These are phyloP conservation scores for Vitis hybrid DNA, from an alignment of 177 flowering plant genomes.

Conservation along the genomic window DNA sequence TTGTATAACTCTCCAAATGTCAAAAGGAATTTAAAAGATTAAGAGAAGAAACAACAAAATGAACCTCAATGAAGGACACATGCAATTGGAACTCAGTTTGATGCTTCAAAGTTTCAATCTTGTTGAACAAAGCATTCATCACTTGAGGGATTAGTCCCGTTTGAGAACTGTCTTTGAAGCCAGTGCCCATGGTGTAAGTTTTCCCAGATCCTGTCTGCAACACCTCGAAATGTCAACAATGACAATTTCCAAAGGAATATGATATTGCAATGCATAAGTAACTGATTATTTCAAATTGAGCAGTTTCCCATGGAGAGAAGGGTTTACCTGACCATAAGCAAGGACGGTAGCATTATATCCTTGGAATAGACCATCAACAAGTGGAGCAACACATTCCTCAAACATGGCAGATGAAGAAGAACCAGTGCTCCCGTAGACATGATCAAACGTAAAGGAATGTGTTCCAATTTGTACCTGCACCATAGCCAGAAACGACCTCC, in stretches of 20 bases:
- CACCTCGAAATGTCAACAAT: conserved; percentile 22
- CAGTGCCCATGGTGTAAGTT: conserved; percentile 99
- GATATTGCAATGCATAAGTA: background rate
- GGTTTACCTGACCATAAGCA: conserved; percentile 96
- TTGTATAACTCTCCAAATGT: background rate
- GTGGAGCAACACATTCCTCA: conserved; percentile 89
- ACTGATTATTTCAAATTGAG: background rate
- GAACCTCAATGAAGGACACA: conserved; percentile 97
- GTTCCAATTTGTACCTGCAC: conserved; percentile 90
- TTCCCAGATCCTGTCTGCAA: conserved; percentile 98
- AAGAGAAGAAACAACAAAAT: background rate
- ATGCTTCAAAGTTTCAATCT: conserved; percentile 72
- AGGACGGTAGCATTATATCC: conserved; percentile 99
- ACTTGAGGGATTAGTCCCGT: conserved; percentile 85
- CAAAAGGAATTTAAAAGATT: background rate
- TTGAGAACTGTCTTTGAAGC: conserved; percentile 73
- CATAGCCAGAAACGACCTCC: background rate
- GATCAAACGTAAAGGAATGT: conserved; percentile 97
- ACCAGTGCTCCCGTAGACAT: conserved; percentile 90
- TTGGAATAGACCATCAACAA: conserved; percentile 95
- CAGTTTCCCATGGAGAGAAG: background rate
- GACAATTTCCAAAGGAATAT: background rate
- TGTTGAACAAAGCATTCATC: conserved; percentile 80
- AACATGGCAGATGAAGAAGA: conserved; percentile 83
- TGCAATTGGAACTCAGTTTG: conserved; percentile 87